Evolutionary conservation across 1,139 yeast genomes (phyloP).

Genomic region (Zygosaccharomyces pseudobailii): DNA sequence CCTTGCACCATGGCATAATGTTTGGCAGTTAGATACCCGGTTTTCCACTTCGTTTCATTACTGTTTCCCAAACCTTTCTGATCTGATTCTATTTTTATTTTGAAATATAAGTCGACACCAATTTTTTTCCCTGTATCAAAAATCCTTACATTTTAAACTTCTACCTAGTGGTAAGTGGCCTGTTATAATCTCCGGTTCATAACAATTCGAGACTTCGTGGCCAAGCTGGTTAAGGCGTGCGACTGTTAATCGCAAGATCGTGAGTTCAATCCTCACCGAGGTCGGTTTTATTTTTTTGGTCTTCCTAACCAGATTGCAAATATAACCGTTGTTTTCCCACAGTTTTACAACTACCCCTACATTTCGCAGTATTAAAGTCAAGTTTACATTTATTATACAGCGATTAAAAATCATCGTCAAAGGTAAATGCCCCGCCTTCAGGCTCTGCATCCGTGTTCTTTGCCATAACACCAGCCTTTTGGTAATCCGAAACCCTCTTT

Average conservation of each 20-base stretch:
- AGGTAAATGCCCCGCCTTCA: constrained; percentile 43
- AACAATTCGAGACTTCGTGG: constrained; percentile 14
- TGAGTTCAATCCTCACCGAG: constrained; percentile 21
- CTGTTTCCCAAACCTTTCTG: neutral
- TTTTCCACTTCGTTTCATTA: neutral
- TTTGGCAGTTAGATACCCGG: neutral
- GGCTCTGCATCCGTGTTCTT: constrained; percentile 39
- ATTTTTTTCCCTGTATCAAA: neutral
- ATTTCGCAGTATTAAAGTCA: neutral
- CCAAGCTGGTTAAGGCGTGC: constrained; percentile 23
- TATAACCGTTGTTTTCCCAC: neutral
- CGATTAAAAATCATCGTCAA: constrained; percentile 48
- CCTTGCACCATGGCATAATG: neutral
- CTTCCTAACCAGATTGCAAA: neutral
- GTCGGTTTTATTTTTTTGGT: constrained; percentile 8
- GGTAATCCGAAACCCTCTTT: constrained; percentile 97
- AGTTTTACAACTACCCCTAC: neutral
- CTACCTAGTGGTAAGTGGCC: no score
- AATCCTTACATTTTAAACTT: neutral
- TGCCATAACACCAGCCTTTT: constrained; percentile 98
- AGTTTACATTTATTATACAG: constrained; percentile 2
- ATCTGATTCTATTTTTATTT: neutral
- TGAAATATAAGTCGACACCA: neutral
- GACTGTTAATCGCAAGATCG: constrained; percentile 22
- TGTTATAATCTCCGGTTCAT: neutral